Conservation (phyloP, 1,284 basidiomycete genomes). For the Lignosus rhinocerotis region DNA sequence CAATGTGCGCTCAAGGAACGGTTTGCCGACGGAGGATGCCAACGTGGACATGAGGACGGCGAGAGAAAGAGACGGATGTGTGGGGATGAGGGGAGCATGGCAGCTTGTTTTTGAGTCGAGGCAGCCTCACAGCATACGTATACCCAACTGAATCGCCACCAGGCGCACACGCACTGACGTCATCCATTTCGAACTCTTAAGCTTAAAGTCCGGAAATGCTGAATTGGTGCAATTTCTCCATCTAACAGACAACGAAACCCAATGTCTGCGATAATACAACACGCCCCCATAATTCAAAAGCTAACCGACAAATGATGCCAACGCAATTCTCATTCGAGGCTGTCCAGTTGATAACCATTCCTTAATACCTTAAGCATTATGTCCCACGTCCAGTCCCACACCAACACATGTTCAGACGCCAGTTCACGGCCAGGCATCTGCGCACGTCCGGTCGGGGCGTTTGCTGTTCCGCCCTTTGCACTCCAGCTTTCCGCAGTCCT, state of each 20-base stretch:
- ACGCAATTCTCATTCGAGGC: not conserved
- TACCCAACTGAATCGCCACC: not conserved
- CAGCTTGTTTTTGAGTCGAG: not conserved
- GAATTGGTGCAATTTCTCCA: too few relatives aligned
- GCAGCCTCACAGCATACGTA: not conserved
- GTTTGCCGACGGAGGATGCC: conserved; percentile 48
- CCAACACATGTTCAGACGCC: not conserved
- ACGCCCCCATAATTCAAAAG: not conserved
- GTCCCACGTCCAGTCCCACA: not conserved
- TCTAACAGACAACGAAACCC: not conserved
- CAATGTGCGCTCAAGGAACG: conserved; percentile 64
- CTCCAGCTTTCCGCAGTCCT: conserved; percentile 73
- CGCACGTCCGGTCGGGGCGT: conserved; percentile 68
- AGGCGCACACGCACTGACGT: not conserved
- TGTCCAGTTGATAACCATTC: not conserved
- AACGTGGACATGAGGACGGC: conserved; percentile 36
- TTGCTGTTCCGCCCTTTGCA: conserved; percentile 74
- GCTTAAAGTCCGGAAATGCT: too few relatives aligned
- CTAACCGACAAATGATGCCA: not conserved
- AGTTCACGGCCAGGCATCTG: conserved; percentile 55
- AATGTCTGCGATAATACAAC: not conserved
- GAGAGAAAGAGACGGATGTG: not conserved
- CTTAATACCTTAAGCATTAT: too few relatives aligned
- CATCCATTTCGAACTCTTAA: not conserved
- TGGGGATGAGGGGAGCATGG: not conserved